phyloP scores from a whole-genome alignment of 805 yeast genomes.

The Dipodascopsis uninucleata region DNA sequence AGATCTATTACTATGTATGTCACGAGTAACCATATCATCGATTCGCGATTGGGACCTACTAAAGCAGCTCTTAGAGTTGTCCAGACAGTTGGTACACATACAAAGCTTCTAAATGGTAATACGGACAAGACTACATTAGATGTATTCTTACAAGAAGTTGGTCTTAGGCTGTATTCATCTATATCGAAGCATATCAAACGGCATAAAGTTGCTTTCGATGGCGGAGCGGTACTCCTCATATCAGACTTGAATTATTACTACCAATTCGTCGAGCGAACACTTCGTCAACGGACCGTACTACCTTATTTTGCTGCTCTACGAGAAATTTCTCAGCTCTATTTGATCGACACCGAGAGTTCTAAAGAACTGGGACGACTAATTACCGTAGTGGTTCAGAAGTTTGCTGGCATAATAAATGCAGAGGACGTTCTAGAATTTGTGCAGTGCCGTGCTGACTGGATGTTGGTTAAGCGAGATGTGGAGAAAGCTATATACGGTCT shows the following conservation, averaged over 20 bases:
- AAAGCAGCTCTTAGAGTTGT: constrained; percentile 64
- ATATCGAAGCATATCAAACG: constrained; percentile 74
- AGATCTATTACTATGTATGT: neutral
- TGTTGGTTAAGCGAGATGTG: constrained; percentile 65
- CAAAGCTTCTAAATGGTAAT: constrained; percentile 68
- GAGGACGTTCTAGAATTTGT: constrained; percentile 94
- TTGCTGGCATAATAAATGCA: constrained; percentile 83
- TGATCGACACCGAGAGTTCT: constrained; percentile 70
- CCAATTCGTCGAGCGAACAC: constrained; percentile 51
- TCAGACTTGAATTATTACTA: constrained; percentile 78
- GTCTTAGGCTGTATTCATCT: constrained; percentile 74
- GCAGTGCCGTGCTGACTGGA: constrained; percentile 85
- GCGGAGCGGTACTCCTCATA: constrained; percentile 57
- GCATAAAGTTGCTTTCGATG: constrained; percentile 68
- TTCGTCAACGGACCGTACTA: constrained; percentile 54
- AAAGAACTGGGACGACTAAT: constrained; percentile 80
- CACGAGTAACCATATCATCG: constrained; percentile 4
- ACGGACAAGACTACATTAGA: constrained; percentile 86
- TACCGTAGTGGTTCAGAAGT: constrained; percentile 69
- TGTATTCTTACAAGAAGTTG: constrained; percentile 91
- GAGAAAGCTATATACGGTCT: constrained; percentile 95
- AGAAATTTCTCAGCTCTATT: constrained; percentile 76
- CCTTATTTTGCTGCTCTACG: constrained; percentile 78
- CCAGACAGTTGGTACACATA: constrained; percentile 62
- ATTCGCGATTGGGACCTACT: constrained; percentile 47